phyloP scores from a whole-genome alignment of 2,329 filamentous ascomycete species.

The Trichoderma koningiopsis region DNA sequence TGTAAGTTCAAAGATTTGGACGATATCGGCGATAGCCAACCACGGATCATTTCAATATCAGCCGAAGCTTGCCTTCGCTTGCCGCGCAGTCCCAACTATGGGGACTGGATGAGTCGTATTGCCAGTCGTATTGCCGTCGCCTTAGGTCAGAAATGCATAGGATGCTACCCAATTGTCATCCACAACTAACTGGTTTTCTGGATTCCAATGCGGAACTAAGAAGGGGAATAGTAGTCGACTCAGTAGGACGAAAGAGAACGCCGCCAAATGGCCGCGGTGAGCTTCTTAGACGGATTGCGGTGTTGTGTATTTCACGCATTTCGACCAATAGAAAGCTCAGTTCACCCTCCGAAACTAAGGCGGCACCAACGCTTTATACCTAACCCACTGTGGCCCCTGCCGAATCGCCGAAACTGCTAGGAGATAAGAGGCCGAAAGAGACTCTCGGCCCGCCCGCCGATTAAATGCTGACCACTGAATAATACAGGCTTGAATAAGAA shows the following conservation, averaged over 20 bases:
- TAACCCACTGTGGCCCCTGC: neutral
- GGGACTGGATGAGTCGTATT: neutral
- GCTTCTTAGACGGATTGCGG: neutral
- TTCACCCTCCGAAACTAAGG: neutral
- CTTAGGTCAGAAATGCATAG: neutral
- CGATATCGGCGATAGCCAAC: neutral
- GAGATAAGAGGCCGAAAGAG: neutral
- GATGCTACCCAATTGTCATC: neutral
- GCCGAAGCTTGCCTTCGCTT: neutral
- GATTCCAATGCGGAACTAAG: neutral
- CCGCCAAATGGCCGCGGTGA: neutral
- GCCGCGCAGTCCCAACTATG: neutral
- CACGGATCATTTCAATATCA: neutral
- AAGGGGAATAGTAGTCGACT: neutral
- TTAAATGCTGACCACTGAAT: slow-evolving; percentile 8
- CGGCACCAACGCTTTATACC: neutral
- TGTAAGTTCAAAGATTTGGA: neutral
- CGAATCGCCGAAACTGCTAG: slow-evolving; percentile 2
- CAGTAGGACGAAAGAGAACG: neutral
- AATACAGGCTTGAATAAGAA: neutral
- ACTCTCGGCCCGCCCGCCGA: neutral
- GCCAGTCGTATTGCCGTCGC: neutral
- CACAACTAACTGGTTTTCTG: neutral
- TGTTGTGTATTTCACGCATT: neutral
- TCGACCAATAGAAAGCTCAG: neutral